A percentile compares a stretch with the other conserved stretches of the same genome.
These are phyloP conservation scores for Pyrrhoderma lamaoense DNA, from an alignment of 1,284 basidiomycete genomes.

Conservation along the genomic window DNA sequence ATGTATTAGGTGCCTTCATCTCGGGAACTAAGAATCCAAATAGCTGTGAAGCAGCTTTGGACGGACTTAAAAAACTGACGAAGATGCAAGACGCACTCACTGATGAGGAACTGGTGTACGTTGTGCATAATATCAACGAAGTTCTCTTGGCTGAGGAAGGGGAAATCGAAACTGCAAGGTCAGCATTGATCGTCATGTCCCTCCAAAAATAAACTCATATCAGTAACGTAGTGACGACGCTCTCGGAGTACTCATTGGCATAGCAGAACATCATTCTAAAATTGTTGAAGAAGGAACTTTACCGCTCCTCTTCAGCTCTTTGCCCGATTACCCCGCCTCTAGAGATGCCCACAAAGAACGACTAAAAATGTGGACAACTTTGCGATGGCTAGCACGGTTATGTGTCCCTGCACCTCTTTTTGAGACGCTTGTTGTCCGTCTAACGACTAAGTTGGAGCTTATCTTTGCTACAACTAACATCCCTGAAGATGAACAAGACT, in stretches of 20 bases:
- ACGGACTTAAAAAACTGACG: conserved; percentile 57
- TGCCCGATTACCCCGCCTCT: conserved; percentile 62
- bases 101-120: conserved; percentile 69
- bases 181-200: conserved; percentile 10
- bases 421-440: conserved; percentile 73
- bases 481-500: conserved; percentile 21
- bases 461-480: conserved; percentile 41
- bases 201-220: not conserved
- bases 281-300: conserved; percentile 73
- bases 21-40: conserved; percentile 52
- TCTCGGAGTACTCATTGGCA: conserved; percentile 60
- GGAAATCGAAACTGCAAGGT: conserved; percentile 55
- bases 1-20: conserved; percentile 60
- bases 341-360: conserved; percentile 51
- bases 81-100: conserved; percentile 57
- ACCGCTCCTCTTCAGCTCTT: conserved; percentile 67
- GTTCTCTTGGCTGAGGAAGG: conserved; percentile 52
- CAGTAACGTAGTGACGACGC: conserved; percentile 48
- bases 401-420: conserved; percentile 77
- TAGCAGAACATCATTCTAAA: conserved; percentile 57
- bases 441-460: conserved; percentile 75
- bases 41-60: conserved; percentile 53
- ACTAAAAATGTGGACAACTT: conserved; percentile 58
- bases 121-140: conserved; percentile 74
- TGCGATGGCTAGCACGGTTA: conserved; percentile 68